Evolutionary conservation across 345 rosid species (phyloP), one percentile per base, ranked within the genome.

Genomic region (Aurinia saxatilis): DNA sequence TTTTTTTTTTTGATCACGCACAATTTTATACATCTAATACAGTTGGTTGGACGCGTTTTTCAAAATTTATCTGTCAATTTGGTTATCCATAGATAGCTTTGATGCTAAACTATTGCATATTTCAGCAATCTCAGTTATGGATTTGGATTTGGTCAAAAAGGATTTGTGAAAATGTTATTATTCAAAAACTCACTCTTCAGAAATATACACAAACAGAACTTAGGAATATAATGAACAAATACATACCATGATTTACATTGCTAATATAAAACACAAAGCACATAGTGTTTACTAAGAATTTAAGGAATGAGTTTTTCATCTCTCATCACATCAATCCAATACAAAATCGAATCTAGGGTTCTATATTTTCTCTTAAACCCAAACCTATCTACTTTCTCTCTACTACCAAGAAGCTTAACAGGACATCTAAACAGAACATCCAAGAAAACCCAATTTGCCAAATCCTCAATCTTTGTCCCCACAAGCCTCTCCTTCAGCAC

Each of bases 391-490:
- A 77, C 70, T 75, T 92, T 92, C 8, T 73, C 85, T 55, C 93
- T 54, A 14, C 38, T 79, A n/a, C 88, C 98, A 38, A 89, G 82
- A 72, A 89, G 56, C 71, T 80, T 89, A 5, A 62, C 70, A 0
- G 95, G 96, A 48, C 71, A 80, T n/a, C 98, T 67, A 58, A 92
- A 85, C 79, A 92, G 27, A 2, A 14, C 34, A 54, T 92, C 98
- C 73, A 92, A 4, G 77, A 92, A 88, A 31, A 45, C 84, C 95
- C 95, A 92, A 37, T 80, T 88, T 0, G 96, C 95, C 76, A 92
- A 78, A 67, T 86, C 93, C 51, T 69, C 89, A 76, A 83, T 72
- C 52, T 84, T 67, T 29, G 89, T 83, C 60, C 49, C 7, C 11
- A 79, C 50, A 33, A 92, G 70, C 23, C 76, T 74, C 71, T 86